Conservation (phyloP, 768 basidiomycete genomes). For the Phlebiopsis flavidoalba region DNA sequence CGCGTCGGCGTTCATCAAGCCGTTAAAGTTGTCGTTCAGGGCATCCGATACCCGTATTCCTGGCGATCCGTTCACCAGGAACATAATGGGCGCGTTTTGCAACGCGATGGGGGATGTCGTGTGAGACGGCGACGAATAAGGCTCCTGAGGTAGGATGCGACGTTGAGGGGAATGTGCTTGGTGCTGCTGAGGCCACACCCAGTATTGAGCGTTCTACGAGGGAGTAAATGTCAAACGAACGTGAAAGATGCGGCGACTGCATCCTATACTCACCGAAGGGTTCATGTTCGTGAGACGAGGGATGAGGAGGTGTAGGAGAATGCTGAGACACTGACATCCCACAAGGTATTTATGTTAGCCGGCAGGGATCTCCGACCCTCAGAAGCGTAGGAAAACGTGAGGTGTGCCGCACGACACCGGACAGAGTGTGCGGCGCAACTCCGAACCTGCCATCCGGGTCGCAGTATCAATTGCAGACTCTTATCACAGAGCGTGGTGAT, state of each 20-base stretch:
- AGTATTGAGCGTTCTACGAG: neutral
- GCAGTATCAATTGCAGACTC: neutral
- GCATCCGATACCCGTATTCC: neutral
- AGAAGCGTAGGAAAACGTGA: neutral
- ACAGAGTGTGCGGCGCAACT: neutral
- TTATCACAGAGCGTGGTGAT: constrained; percentile 4
- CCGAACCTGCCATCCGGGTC: neutral
- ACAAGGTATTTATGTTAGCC: neutral
- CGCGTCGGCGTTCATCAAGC: neutral
- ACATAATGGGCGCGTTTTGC: neutral
- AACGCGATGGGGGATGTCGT: neutral
- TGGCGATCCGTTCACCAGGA: neutral
- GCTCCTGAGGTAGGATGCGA: neutral
- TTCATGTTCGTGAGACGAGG: neutral
- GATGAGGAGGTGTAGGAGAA: neutral
- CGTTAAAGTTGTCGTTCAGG: neutral
- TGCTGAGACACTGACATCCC: neutral
- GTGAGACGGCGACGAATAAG: neutral
- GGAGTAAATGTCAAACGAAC: neutral
- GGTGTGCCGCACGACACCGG: neutral
- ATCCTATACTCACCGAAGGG: neutral
- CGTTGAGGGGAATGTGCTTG: neutral
- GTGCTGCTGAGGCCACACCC: no score
- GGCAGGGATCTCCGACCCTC: neutral
- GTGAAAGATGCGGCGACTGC: neutral